Percentiles rank a stretch among this genome's conserved stretches.
These are phyloP conservation scores for Bryoglossum gracile DNA, from an alignment of 495 filamentous ascomycete species.

Conservation along the genomic window DNA sequence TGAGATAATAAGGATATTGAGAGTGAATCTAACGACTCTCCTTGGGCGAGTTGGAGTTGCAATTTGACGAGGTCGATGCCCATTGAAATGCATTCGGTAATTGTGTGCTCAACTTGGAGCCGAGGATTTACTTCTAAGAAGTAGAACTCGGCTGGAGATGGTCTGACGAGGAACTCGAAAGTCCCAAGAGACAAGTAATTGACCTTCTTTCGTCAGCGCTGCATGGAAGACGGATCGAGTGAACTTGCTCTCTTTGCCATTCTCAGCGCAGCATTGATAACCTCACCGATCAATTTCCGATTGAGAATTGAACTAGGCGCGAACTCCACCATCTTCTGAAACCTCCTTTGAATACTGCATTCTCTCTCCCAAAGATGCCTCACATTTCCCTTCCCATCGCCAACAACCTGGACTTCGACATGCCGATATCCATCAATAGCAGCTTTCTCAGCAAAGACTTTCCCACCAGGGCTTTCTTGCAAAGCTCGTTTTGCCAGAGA, in stretches of 20 bases:
- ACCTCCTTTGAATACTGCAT: constrained; percentile 51
- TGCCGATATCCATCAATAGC: constrained; percentile 40
- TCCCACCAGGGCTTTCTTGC: constrained; percentile 26
- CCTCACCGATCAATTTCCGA: constrained; percentile 21
- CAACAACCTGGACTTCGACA: constrained; percentile 53
- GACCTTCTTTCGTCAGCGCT: constrained; percentile 22
- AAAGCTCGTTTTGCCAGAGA: constrained; percentile 34
- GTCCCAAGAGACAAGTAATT: constrained; percentile 53
- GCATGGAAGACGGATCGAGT: constrained; percentile 36
- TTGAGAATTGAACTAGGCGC: constrained; percentile 26
- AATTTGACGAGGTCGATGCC: constrained; percentile 48
- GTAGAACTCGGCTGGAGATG: constrained; percentile 45
- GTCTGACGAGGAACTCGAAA: constrained; percentile 54
- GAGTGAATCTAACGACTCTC: constrained; percentile 34
- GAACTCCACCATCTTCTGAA: constrained; percentile 50
- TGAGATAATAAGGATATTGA: constrained; percentile 29
- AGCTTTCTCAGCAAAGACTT: constrained; percentile 33
- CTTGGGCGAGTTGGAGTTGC: constrained; percentile 50
- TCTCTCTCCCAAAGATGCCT: constrained; percentile 52
- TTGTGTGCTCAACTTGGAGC: constrained; percentile 58
- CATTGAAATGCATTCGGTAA: constrained; percentile 51
- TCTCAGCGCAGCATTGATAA: constrained; percentile 36
- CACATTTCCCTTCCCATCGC: constrained; percentile 46
- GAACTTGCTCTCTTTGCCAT: constrained; percentile 47
- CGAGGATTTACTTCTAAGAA: constrained; percentile 61